These are phyloP conservation scores for Rhizopogon vinicolor DNA, from an alignment of 768 basidiomycete genomes.

Conservation along the genomic window DNA sequence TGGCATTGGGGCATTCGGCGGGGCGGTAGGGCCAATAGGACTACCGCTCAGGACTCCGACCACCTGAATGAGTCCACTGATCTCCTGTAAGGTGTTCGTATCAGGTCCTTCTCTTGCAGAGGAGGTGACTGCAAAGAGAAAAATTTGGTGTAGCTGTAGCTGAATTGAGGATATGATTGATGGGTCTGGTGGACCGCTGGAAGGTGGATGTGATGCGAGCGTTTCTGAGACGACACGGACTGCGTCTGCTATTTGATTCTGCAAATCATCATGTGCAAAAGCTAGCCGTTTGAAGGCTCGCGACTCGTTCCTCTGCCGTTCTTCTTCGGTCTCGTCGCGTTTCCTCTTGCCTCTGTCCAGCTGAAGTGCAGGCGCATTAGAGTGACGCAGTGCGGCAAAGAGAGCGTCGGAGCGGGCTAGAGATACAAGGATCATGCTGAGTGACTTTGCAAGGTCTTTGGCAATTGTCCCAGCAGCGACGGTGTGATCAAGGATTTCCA, in stretches of 20 bases:
- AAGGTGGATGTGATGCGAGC: constrained; percentile 31
- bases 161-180: constrained; percentile 67
- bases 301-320: constrained; percentile 20
- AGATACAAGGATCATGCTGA: constrained; percentile 59
- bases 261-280: constrained; percentile 41
- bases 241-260: constrained; percentile 56
- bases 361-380: constrained; percentile 56
- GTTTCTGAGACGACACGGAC: constrained; percentile 51
- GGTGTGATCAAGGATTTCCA: constrained; percentile 50
- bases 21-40: constrained; percentile 47
- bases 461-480: constrained; percentile 43
- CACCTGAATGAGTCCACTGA: constrained; percentile 78
- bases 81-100: constrained; percentile 63
- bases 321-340: constrained; percentile 46
- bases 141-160: constrained; percentile 68
- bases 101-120: constrained; percentile 47
- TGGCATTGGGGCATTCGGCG: constrained; percentile 20
- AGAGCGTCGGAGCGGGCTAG: constrained; percentile 63
- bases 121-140: constrained; percentile 74
- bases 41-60: constrained; percentile 77
- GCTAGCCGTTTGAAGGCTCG: constrained; percentile 42
- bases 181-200: constrained; percentile 46
- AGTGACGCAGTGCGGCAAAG: constrained; percentile 61
- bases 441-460: constrained; percentile 47
- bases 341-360: constrained; percentile 76